These are phyloP conservation scores for Skeletonema marinoi DNA, from an alignment of 108 stramenopile genomes.

Conservation along the genomic window DNA sequence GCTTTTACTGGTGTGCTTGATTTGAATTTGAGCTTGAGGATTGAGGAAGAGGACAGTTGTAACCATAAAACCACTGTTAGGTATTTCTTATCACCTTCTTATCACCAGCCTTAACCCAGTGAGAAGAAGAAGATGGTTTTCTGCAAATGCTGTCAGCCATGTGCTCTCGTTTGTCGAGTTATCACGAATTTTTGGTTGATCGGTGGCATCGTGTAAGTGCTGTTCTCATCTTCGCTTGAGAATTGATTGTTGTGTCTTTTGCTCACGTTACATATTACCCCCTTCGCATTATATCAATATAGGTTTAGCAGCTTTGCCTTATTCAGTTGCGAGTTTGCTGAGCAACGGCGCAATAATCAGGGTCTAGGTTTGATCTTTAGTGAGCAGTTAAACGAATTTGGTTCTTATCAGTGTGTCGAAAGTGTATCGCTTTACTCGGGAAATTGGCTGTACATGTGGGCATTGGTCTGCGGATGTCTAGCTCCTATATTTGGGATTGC, in stretches of 20 bases:
- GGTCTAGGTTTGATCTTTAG: not conserved
- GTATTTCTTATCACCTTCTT: too few relatives aligned
- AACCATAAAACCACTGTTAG: too few relatives aligned
- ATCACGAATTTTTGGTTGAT: constrained; percentile 9
- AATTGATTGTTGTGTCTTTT: not conserved
- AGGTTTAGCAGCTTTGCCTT: not conserved
- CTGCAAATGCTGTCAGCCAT: not conserved
- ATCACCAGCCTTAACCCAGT: not conserved
- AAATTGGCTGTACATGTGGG: not conserved
- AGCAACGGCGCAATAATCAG: not conserved
- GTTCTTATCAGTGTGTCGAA: not conserved
- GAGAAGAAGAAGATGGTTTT: not conserved
- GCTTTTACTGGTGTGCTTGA: too few relatives aligned
- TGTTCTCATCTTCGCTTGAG: not conserved
- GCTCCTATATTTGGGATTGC: not conserved
- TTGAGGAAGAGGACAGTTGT: too few relatives aligned
- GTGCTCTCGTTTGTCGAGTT: not conserved
- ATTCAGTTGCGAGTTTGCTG: not conserved
- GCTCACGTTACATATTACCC: not conserved
- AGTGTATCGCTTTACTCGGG: too few relatives aligned
- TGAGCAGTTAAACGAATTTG: not conserved
- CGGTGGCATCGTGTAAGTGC: not conserved
- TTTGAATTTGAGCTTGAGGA: too few relatives aligned
- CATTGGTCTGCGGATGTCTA: not conserved
- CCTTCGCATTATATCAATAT: not conserved